Conservation (phyloP, 2,329 filamentous ascomycete species). For the Fusarium nematophilum region DNA sequence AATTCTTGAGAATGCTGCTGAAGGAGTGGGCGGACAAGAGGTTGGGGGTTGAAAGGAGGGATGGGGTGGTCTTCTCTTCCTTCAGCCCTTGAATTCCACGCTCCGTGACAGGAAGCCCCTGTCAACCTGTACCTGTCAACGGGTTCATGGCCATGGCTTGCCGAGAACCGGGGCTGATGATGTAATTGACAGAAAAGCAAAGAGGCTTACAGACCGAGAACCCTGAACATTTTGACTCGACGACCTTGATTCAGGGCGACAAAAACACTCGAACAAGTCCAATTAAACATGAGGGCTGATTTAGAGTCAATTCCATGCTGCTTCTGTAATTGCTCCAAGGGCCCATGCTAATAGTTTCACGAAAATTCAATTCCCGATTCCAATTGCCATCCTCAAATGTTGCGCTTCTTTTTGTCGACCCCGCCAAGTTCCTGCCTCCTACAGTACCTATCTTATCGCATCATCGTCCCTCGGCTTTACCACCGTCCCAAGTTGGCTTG, state of each 20-base stretch:
- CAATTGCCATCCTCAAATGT: slow-evolving; percentile 1
- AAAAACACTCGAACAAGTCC: neutral
- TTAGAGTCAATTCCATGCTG: neutral
- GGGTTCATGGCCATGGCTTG: slow-evolving; percentile 17
- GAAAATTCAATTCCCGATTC: slow-evolving; percentile 14
- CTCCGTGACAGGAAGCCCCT: slow-evolving; percentile 11
- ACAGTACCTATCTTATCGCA: slow-evolving; percentile 17
- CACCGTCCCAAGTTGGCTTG: slow-evolving; percentile 26
- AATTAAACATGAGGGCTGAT: neutral
- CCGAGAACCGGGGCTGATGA: slow-evolving; percentile 18
- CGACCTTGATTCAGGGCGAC: neutral
- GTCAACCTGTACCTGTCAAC: slow-evolving; percentile 18
- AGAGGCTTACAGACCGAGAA: slow-evolving; percentile 7
- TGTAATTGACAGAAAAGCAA: slow-evolving; percentile 37
- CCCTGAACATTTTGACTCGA: slow-evolving; percentile 17
- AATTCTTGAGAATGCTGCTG: slow-evolving; percentile 10
- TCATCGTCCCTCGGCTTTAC: slow-evolving; percentile 24
- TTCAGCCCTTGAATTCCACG: slow-evolving; percentile 28
- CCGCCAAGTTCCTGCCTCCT: slow-evolving; percentile 31
- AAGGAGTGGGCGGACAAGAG: no score
- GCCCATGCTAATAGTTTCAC: neutral
- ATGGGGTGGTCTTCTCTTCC: no score
- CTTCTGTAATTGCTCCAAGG: neutral
- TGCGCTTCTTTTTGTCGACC: slow-evolving; percentile 39
- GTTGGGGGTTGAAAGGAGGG: no score